Conservation (phyloP, 148 eudicot species). For the Cornus florida region DNA sequence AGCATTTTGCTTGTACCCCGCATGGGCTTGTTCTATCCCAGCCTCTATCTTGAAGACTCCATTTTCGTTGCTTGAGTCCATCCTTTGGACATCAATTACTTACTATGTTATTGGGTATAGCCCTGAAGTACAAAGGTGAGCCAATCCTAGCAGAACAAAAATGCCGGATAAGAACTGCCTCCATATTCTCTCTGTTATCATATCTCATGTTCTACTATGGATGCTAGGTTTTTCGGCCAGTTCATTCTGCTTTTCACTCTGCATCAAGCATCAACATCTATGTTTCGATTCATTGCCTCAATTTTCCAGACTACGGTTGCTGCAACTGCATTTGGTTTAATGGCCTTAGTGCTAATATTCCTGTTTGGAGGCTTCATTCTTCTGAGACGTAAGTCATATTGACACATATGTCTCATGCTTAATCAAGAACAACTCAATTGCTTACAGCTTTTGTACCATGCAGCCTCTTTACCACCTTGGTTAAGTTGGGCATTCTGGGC, state of each 20-base stretch:
- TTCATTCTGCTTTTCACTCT: slow-evolving; percentile 39
- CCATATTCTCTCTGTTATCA: background rate
- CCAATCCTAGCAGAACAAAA: background rate
- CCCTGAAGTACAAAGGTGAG: slow-evolving; percentile 60
- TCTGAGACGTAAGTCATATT: slow-evolving; percentile 34
- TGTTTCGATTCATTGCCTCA: slow-evolving; percentile 60
- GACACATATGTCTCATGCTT: background rate
- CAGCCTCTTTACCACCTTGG: slow-evolving; percentile 62
- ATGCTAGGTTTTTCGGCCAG: slow-evolving; percentile 48
- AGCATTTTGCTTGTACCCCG: slow-evolving; percentile 62
- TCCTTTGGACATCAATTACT: slow-evolving; percentile 57
- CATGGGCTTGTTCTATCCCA: slow-evolving; percentile 79
- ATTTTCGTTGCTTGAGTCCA: slow-evolving; percentile 48
- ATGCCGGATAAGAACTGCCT: slow-evolving; percentile 1
- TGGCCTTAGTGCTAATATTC: slow-evolving; percentile 32
- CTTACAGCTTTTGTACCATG: slow-evolving; percentile 3
- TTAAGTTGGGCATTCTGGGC: slow-evolving; percentile 81
- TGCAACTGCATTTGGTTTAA: slow-evolving; percentile 31
- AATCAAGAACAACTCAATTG: background rate
- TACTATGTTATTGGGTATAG: slow-evolving; percentile 69
- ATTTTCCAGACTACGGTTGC: slow-evolving; percentile 41
- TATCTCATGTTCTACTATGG: background rate
- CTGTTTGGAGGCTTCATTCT: slow-evolving; percentile 63
- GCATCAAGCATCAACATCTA: slow-evolving; percentile 38
- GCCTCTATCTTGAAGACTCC: slow-evolving; percentile 61